A percentile compares a stretch with the other conserved stretches of the same genome.
Evolutionary conservation across 169 alveolate species (phyloP).

Genomic region (Plasmodium relictum): DNA sequence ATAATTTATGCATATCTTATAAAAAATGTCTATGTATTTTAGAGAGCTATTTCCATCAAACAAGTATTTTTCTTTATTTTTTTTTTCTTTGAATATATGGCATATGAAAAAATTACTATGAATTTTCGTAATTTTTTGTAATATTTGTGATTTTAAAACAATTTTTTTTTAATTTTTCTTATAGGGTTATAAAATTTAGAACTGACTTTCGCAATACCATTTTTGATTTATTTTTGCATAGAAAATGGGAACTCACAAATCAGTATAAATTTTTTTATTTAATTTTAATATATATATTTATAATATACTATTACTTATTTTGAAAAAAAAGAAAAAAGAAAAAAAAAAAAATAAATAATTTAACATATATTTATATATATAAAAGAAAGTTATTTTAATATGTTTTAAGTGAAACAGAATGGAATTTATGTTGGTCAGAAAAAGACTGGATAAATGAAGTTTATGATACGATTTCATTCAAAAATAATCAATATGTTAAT

Average conservation of each 20-base stretch:
- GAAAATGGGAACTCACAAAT: slow-evolving; percentile 91
- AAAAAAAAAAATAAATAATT: neutral
- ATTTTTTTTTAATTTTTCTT: neutral
- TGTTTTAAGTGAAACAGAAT: slow-evolving; percentile 87
- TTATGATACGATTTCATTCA: slow-evolving; percentile 90
- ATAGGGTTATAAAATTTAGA: slow-evolving; percentile 87
- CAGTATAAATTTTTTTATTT: slow-evolving; percentile 76
- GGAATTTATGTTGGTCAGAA: slow-evolving; percentile 96
- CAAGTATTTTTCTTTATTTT: slow-evolving; percentile 11
- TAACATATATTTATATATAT: neutral
- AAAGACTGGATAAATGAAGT: slow-evolving; percentile 94
- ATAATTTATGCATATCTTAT: neutral
- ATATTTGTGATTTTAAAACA: no score
- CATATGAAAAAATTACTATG: no score
- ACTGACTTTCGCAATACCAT: slow-evolving; percentile 95
- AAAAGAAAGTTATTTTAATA: neutral
- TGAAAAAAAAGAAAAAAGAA: neutral
- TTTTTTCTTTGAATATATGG: neutral
- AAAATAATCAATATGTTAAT: slow-evolving; percentile 91
- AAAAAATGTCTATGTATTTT: slow-evolving; percentile 52
- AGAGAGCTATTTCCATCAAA: slow-evolving; percentile 72
- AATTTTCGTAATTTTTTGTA: no score
- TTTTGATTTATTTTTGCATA: slow-evolving; percentile 91
- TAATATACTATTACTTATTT: neutral
- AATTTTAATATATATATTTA: neutral